A percentile compares a stretch with the other conserved stretches of the same genome.
Conservation (phyloP, 2,329 filamentous ascomycete genomes). For the Alternaria solani region DNA sequence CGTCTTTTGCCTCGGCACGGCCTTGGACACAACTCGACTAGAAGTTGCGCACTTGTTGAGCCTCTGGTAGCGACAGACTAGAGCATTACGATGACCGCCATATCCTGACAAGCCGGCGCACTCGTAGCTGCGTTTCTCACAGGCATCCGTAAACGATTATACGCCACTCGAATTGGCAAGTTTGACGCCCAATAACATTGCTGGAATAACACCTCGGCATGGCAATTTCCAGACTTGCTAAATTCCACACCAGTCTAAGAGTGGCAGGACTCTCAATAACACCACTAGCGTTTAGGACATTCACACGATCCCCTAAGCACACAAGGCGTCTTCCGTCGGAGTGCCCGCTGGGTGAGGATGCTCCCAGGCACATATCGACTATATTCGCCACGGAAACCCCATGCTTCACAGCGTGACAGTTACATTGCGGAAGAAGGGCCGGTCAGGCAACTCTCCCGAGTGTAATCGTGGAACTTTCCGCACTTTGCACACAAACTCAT, state of each 20-base stretch:
- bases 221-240: neutral
- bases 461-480: neutral
- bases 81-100: slow-evolving; percentile 4
- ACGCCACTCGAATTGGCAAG: neutral
- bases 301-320: neutral
- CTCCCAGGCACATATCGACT: neutral
- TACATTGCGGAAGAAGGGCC: neutral
- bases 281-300: neutral
- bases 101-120: neutral
- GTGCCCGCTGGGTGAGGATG: neutral
- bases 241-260: neutral
- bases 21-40: neutral
- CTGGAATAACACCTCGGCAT: neutral
- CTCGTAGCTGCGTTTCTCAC: neutral
- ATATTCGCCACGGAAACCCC: neutral
- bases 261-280: neutral
- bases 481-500: neutral
- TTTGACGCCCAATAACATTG: neutral
- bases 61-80: neutral
- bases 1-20: neutral
- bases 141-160: neutral
- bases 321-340: neutral
- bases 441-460: neutral
- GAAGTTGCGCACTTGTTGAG: neutral
- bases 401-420: neutral